Evolutionary conservation across 495 filamentous ascomycete genomes (phyloP).

Genomic region (Hypomontagnella monticulosa): DNA sequence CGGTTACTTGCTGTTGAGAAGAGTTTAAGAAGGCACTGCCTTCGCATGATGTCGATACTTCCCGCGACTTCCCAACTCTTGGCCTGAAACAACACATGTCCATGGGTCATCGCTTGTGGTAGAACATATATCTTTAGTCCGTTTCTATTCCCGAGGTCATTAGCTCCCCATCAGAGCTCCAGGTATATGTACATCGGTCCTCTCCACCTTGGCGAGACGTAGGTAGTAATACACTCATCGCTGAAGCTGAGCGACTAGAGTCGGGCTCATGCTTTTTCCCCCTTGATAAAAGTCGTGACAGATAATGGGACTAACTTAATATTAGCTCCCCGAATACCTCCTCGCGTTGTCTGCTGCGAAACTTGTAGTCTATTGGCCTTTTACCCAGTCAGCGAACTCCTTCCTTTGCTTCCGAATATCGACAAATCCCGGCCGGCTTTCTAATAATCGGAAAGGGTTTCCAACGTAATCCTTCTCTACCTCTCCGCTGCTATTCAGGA

Average conservation of each 20-base stretch:
- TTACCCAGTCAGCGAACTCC: conserved; percentile 80
- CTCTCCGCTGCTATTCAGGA: conserved; percentile 73
- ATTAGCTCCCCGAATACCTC: background rate
- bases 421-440: conserved; percentile 59
- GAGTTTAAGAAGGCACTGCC: background rate
- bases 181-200: too few species aligned
- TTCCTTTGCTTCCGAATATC: conserved; percentile 72
- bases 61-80: background rate
- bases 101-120: too few species aligned
- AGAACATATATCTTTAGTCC: too few species aligned
- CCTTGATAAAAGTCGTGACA: background rate
- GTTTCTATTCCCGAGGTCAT: too few species aligned
- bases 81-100: background rate
- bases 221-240: too few species aligned
- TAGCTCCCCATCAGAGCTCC: too few species aligned
- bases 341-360: background rate
- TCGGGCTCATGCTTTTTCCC: too few species aligned
- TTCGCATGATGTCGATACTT: background rate
- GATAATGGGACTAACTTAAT: background rate
- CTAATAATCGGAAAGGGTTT: conserved; percentile 60
- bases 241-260: too few species aligned
- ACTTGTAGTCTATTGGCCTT: conserved; percentile 38
- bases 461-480: conserved; percentile 60
- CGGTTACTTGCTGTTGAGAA: background rate
- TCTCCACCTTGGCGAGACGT: too few species aligned